Percentiles rank a stretch among this genome's conserved stretches.
Evolutionary conservation across 805 yeast genomes (phyloP).

Genomic region (Candida pini): DNA sequence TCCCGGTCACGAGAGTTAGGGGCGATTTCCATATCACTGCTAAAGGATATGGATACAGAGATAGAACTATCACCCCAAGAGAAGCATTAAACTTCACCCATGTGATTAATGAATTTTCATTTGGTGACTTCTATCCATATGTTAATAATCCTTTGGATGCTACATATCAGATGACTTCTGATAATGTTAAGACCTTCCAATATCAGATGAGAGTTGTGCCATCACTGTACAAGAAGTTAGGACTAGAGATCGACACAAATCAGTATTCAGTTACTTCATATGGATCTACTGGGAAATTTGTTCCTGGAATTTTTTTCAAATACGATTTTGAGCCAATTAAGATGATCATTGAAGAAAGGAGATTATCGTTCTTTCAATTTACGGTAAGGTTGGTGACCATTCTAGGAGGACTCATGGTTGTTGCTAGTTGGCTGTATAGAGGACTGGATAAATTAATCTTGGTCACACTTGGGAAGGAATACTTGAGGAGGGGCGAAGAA

Average conservation of each 20-base stretch:
- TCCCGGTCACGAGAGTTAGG: constrained; percentile 78
- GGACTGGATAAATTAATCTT: constrained; percentile 48
- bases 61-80: constrained; percentile 39
- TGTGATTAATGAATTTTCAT: constrained; percentile 78
- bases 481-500: constrained; percentile 43
- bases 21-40: constrained; percentile 87
- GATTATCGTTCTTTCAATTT: constrained; percentile 76
- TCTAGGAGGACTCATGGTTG: constrained; percentile 71
- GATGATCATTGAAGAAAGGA: constrained; percentile 58
- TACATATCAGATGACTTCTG: constrained; percentile 53
- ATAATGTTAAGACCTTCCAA: constrained; percentile 45
- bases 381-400: constrained; percentile 74
- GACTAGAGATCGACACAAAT: constrained; percentile 69
- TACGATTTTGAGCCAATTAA: constrained; percentile 88
- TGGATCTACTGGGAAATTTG: constrained; percentile 21
- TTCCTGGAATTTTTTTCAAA: constrained; percentile 77
- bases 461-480: constrained; percentile 54
- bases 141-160: constrained; percentile 83
- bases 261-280: constrained; percentile 71
- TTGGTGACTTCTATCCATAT: constrained; percentile 85
- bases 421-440: constrained; percentile 61
- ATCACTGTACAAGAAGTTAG: constrained; percentile 65
- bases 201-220: constrained; percentile 82
- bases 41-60: constrained; percentile 60
- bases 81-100: constrained; percentile 75